These are phyloP conservation scores for Pleurotus citrinopileatus DNA, from an alignment of 768 basidiomycete genomes.

Conservation along the genomic window DNA sequence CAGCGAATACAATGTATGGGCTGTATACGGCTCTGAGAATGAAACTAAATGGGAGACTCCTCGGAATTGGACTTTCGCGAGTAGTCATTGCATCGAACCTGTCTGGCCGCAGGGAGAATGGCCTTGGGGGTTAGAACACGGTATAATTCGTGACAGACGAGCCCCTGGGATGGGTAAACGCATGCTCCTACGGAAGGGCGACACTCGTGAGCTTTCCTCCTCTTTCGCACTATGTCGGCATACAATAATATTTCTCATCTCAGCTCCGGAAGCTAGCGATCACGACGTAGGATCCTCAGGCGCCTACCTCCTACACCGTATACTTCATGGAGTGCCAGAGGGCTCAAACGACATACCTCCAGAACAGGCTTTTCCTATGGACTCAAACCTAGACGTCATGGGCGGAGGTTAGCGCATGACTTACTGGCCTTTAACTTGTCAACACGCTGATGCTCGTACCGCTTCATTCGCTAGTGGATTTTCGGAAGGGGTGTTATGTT, in stretches of 20 bases:
- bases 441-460: slow-evolving; percentile 4
- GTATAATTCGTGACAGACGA: slow-evolving; percentile 57
- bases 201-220: slow-evolving; percentile 54
- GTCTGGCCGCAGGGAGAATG: slow-evolving; percentile 54
- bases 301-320: slow-evolving; percentile 76
- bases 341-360: slow-evolving; percentile 74
- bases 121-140: slow-evolving; percentile 62
- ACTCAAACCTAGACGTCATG: slow-evolving; percentile 93
- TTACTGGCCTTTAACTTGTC: neutral
- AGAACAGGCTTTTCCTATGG: slow-evolving; percentile 84
- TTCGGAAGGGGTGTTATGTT: slow-evolving; percentile 96
- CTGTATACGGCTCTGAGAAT: slow-evolving; percentile 63
- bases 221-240: slow-evolving; percentile 5
- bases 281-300: slow-evolving; percentile 52
- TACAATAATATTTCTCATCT: neutral
- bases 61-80: slow-evolving; percentile 48
- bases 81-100: slow-evolving; percentile 78
- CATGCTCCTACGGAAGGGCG: slow-evolving; percentile 66
- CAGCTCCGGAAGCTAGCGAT: slow-evolving; percentile 52
- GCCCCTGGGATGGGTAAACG: slow-evolving; percentile 79
- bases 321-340: slow-evolving; percentile 85
- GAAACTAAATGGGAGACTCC: slow-evolving; percentile 28
- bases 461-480: slow-evolving; percentile 61
- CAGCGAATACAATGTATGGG: slow-evolving; percentile 77
- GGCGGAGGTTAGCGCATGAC: slow-evolving; percentile 68